Base-by-base conservation (phyloP, 169 alveolate genomes). In the Eimeria brunetti region DNA sequence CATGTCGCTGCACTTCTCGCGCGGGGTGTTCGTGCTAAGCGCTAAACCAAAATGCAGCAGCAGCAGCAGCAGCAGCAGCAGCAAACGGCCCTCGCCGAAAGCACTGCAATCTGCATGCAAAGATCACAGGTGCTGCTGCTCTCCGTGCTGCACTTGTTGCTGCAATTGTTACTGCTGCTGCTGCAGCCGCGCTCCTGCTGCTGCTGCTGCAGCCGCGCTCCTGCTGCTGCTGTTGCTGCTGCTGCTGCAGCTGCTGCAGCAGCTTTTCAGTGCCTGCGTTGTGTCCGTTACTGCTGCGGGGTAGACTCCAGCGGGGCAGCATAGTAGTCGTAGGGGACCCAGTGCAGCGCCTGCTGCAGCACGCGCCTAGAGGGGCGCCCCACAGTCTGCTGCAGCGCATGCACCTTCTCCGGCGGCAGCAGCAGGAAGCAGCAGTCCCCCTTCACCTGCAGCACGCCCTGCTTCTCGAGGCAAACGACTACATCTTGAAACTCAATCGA, bases 281-380 rank as follows among this genome's bases (percentile, higher is more conserved):
- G 20, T 27, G 64, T 41, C 38, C 3, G 7, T 62, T 95, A 95
- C n/a, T 88, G 95, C 76, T 88, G 95, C 36, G 96, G 96, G 41
- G 69, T 60, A 86, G 96, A 94, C 89, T 97, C 98, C 38, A 96
- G 96, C 53, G 98, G 96, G 56, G 98, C 98, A 75, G 97, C 80
- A 75, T 97, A 97, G 62, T 97, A 97, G 93, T 98, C 99, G 88
- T 98, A 98, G 27, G 99, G 98, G 0, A 97, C 97, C 98, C 99
- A 98, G 94, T 97, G 98, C 62, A 98, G 96, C 83, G 98, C 97
- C 22, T 96, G 98, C 96, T 96, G 97, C 88, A 95, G 95, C 88
- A 98, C 96, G 18, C 94, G 96, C 49, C 98, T 94, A 33, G 98
- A 97, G 56, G 98, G 97, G 27, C 97, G 96, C 22, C 99, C 98